phyloP scores from a whole-genome alignment of 2,329 filamentous ascomycete species.

The Aspergillus latus region DNA sequence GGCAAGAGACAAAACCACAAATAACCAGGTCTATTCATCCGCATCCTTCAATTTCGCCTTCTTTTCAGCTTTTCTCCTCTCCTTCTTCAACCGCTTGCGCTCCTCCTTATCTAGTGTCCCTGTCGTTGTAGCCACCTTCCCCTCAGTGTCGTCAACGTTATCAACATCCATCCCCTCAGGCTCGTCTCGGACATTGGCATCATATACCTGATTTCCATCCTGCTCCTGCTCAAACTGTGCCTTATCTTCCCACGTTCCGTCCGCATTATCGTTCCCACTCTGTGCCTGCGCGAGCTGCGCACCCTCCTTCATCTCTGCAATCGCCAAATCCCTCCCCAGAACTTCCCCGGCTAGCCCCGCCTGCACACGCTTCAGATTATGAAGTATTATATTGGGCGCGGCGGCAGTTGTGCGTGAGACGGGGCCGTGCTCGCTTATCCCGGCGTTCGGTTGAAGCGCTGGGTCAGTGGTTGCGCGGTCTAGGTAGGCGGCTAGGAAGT shows the following conservation, averaged over 20 bases:
- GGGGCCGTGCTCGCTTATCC: slow-evolving; percentile 46
- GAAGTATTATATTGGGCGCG: slow-evolving; percentile 44
- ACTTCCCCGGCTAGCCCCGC: slow-evolving; percentile 45
- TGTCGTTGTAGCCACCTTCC: slow-evolving; percentile 15
- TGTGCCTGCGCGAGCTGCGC: slow-evolving; percentile 29
- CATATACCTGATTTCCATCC: slow-evolving; percentile 43
- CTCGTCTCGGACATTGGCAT: slow-evolving; percentile 33
- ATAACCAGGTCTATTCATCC: slow-evolving; percentile 9
- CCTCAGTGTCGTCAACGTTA: slow-evolving; percentile 32
- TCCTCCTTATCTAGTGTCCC: slow-evolving; percentile 51
- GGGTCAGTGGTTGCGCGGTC: slow-evolving; percentile 43
- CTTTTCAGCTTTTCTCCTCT: slow-evolving; percentile 48
- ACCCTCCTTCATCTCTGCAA: slow-evolving; percentile 37
- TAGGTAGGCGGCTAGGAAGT: slow-evolving; percentile 46
- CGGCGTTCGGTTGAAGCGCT: slow-evolving; percentile 45
- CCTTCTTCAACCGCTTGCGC: slow-evolving; percentile 57
- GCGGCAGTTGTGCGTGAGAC: slow-evolving; percentile 43
- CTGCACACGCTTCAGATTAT: slow-evolving; percentile 48
- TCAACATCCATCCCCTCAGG: slow-evolving; percentile 39
- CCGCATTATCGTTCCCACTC: slow-evolving; percentile 17
- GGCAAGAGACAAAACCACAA: background rate
- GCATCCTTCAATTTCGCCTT: slow-evolving; percentile 39
- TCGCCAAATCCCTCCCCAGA: slow-evolving; percentile 41
- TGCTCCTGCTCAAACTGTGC: slow-evolving; percentile 44
- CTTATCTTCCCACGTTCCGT: slow-evolving; percentile 33